Percentiles rank a stretch among this genome's conserved stretches.
Evolutionary conservation across 2,329 filamentous ascomycete genomes (phyloP).

Genomic region (Phyllosticta citrichinensis): DNA sequence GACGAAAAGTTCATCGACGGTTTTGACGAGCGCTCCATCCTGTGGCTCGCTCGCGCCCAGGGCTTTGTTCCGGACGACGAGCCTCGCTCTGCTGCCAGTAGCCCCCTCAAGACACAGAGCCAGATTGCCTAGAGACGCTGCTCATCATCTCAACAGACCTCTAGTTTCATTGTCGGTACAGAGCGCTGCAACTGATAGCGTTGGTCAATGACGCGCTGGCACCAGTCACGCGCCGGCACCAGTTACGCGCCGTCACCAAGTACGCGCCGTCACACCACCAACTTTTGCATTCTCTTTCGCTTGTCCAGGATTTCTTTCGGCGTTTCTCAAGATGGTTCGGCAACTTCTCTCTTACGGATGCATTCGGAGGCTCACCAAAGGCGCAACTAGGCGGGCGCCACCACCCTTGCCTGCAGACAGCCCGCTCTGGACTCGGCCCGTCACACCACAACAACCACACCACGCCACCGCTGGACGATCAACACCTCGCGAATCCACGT

Average conservation of each 20-base stretch:
- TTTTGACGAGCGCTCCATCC: constrained; percentile 33
- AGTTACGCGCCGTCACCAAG: not conserved
- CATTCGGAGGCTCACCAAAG: not conserved
- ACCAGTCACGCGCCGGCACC: not conserved
- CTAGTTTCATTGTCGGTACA: not conserved
- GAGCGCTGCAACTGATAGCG: too few species aligned
- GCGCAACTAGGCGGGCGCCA: not conserved
- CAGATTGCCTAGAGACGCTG: not conserved
- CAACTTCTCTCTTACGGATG: not conserved
- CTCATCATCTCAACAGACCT: not conserved
- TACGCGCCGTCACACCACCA: not conserved
- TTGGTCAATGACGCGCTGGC: too few species aligned
- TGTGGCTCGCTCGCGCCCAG: constrained; percentile 27
- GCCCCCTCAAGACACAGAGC: not conserved
- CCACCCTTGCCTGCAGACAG: not conserved
- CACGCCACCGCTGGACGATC: not conserved
- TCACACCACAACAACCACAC: not conserved
- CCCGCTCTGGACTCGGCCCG: not conserved
- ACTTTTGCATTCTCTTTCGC: not conserved
- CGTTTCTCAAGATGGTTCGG: not conserved
- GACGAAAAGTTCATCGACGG: constrained; percentile 37
- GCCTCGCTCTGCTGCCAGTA: constrained; percentile 4
- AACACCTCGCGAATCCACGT: not conserved
- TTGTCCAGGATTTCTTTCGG: not conserved
- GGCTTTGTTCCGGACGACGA: constrained; percentile 3